Evolutionary conservation across 495 filamentous ascomycete species (phyloP), one percentile per base, ranked within the genome.

Genomic region (Collariella sp.): DNA sequence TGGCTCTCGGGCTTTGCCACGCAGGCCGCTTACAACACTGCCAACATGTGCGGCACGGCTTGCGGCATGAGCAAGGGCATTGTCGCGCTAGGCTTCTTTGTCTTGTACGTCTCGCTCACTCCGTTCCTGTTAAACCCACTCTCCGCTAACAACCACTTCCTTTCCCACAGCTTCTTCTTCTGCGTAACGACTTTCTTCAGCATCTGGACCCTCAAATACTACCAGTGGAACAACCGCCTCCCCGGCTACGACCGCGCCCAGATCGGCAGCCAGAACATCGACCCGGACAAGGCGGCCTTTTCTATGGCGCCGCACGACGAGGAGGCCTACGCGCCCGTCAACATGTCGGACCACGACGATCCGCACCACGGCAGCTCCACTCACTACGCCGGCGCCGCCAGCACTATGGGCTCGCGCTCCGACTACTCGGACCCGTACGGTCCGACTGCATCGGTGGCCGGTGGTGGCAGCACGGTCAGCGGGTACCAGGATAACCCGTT

Each of bases 1-100:
- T 97, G 90, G 90, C 82, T 96, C 54, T 81, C 83, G 7, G 90
- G 84, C 0, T 93, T 90, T 71, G 78, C 88, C 5, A 78, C 83
- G 39, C 78, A 95, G 39, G 86, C 87, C 1, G 76, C 80, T 1
- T 97, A 73, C 50, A 77, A 81, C 60, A 71, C 75, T 1, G 71
- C 70, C 31, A 70, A 70, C 52, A 62, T 67, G 3, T 80, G 77
- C 63, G 71, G 70, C 2, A 66, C 71, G 13, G 78, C 61, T 44
- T 96, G 91, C 69, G 74, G 74, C 16, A 65, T 91, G 45, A 90
- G 87, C 74, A 85, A 86, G 49, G 85, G 82, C 13, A 83, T 83
- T 13, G 83, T 88, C n/a, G 88, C 82, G 15, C 71, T 95, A 19
- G 88, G 82, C 1, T 81, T 93, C 33, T 77, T 95, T 33, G 82